phyloP scores from a whole-genome alignment of 768 basidiomycete species.

The Lactifluus pinguis region DNA sequence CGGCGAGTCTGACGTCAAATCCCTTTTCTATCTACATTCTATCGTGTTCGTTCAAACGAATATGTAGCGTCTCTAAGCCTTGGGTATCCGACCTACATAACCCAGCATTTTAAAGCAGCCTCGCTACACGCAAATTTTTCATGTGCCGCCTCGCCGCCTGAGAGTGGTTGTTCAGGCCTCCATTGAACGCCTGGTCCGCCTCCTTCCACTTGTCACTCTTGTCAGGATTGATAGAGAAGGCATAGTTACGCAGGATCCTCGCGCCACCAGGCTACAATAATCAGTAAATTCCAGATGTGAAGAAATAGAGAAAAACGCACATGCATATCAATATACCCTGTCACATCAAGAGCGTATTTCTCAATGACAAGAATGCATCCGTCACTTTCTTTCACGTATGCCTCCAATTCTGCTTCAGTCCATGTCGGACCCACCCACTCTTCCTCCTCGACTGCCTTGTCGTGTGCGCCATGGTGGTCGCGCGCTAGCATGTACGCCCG shows the following conservation, averaged over 20 bases:
- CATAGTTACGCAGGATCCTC: constrained; percentile 42
- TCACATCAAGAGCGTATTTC: constrained; percentile 53
- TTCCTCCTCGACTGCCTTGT: too few relatives aligned
- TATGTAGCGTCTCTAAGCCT: too few relatives aligned
- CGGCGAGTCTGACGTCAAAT: background rate
- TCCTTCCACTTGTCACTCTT: constrained; percentile 28
- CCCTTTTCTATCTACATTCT: too few relatives aligned
- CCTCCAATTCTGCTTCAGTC: constrained; percentile 30
- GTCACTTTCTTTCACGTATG: constrained; percentile 30
- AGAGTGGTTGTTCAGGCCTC: constrained; percentile 67
- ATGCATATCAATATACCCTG: constrained; percentile 54
- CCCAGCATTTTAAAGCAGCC: constrained; percentile 20
- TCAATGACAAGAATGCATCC: constrained; percentile 49
- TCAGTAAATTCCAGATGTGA: background rate
- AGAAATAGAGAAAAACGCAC: constrained; percentile 34
- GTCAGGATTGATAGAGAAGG: constrained; percentile 24
- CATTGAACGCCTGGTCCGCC: constrained; percentile 58
- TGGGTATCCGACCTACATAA: background rate
- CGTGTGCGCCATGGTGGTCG: too few relatives aligned
- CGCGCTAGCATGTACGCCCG: too few relatives aligned
- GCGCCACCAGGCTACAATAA: constrained; percentile 52
- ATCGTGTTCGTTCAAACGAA: too few relatives aligned
- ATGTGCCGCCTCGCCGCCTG: constrained; percentile 43
- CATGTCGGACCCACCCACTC: constrained; percentile 24
- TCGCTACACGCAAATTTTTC: constrained; percentile 42